Percentiles rank a stretch among this genome's conserved stretches.
phyloP scores from a whole-genome alignment of 441 rosid species.

The Erysimum pusillum region DNA sequence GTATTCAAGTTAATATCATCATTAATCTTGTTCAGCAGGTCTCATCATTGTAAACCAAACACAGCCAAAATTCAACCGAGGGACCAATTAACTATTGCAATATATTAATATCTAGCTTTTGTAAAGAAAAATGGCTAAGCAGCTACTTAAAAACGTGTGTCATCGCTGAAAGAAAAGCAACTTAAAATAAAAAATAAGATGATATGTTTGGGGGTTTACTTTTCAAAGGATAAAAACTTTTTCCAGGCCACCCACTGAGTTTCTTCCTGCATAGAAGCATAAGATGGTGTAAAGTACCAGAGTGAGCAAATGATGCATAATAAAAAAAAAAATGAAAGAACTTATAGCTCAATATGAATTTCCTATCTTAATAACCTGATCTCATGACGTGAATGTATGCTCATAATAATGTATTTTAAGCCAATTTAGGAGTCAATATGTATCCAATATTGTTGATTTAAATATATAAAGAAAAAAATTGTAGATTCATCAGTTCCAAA shows the following conservation, averaged over 20 bases:
- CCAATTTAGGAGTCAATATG: constrained; percentile 11
- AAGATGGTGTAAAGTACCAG: constrained; percentile 1
- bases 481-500: constrained; percentile 23
- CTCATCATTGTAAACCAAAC: constrained; percentile 17
- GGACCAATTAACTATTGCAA: constrained; percentile 12
- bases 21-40: constrained; percentile 13
- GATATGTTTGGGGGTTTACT: constrained; percentile 55
- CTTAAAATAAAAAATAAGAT: not conserved
- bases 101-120: constrained; percentile 13
- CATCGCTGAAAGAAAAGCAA: not conserved
- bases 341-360: constrained; percentile 11
- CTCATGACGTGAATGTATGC: constrained; percentile 19
- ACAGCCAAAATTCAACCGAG: not conserved
- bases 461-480: not conserved
- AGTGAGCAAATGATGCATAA: constrained; percentile 25
- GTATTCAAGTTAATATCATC: constrained; percentile 17
- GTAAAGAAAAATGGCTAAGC: constrained; percentile 16
- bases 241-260: constrained; percentile 96
- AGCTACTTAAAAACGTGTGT: constrained; percentile 13
- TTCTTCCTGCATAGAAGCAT: constrained; percentile 76
- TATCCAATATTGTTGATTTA: constrained; percentile 11
- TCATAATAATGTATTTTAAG: not conserved
- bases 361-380: constrained; percentile 16
- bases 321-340: constrained; percentile 1
- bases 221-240: constrained; percentile 86